Evolutionary conservation across 2,329 filamentous ascomycete species (phyloP).

Genomic region (Fusarium secorum): DNA sequence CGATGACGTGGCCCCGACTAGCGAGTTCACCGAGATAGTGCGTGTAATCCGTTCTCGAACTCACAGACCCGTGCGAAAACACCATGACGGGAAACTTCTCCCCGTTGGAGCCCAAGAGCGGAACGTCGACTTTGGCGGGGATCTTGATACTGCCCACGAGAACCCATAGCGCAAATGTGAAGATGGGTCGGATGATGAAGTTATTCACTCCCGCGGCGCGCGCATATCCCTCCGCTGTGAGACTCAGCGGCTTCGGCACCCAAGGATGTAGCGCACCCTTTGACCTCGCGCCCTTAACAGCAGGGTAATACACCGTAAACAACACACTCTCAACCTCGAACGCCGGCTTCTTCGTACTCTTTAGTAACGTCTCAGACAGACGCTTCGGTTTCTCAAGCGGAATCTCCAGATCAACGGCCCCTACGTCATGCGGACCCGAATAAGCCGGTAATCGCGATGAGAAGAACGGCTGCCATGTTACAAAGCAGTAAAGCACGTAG

Average conservation of each 20-base stretch:
- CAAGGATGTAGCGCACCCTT: constrained; percentile 50
- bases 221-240: constrained; percentile 57
- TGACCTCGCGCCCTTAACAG: constrained; percentile 42
- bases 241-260: constrained; percentile 54
- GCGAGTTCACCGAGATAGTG: constrained; percentile 60
- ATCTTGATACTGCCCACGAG: constrained; percentile 56
- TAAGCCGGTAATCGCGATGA: constrained; percentile 55
- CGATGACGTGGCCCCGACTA: constrained; percentile 58
- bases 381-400: constrained; percentile 46
- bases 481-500: constrained; percentile 52
- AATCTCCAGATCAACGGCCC: constrained; percentile 57
- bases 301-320: constrained; percentile 60
- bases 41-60: constrained; percentile 60
- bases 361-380: constrained; percentile 47
- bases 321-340: constrained; percentile 58
- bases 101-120: constrained; percentile 44
- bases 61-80: constrained; percentile 62
- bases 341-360: constrained; percentile 47
- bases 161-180: constrained; percentile 53
- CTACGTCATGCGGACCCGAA: constrained; percentile 55
- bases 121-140: constrained; percentile 57
- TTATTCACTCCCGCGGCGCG: constrained; percentile 55
- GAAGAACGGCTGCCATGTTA: constrained; percentile 53
- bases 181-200: constrained; percentile 52
- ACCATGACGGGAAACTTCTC: constrained; percentile 54